phyloP scores from a whole-genome alignment of 2,329 filamentous ascomycete species.

The Hypoxylon sp. region DNA sequence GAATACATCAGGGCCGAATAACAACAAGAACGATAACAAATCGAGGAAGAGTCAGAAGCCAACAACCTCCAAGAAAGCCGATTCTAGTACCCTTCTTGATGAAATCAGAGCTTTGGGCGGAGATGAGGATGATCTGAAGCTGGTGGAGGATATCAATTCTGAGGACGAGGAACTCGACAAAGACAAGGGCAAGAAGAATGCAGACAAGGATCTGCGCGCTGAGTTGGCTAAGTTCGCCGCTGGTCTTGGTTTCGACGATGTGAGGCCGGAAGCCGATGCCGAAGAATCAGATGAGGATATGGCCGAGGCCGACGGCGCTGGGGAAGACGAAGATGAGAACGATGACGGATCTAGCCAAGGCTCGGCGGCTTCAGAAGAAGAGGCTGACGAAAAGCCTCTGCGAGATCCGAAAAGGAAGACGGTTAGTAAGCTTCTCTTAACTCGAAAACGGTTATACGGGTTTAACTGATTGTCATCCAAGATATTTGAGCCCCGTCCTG shows the following conservation, averaged over 20 bases:
- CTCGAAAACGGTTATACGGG: slow-evolving; percentile 3
- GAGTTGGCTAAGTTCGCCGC: slow-evolving; percentile 69
- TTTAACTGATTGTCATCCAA: slow-evolving; percentile 51
- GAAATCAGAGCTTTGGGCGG: slow-evolving; percentile 77
- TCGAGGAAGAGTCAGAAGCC: slow-evolving; percentile 21
- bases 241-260: slow-evolving; percentile 64
- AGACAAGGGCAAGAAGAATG: slow-evolving; percentile 53
- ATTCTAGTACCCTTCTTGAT: slow-evolving; percentile 64
- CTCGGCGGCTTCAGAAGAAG: slow-evolving; percentile 45
- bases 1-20: slow-evolving; percentile 37
- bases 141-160: slow-evolving; percentile 70
- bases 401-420: slow-evolving; percentile 56
- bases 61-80: slow-evolving; percentile 45
- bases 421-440: slow-evolving; percentile 60
- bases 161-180: slow-evolving; percentile 62
- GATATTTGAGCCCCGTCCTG: slow-evolving; percentile 71
- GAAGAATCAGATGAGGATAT: slow-evolving; percentile 58
- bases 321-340: slow-evolving; percentile 58
- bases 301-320: slow-evolving; percentile 49
- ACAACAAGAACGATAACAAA: slow-evolving; percentile 26
- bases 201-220: slow-evolving; percentile 64
- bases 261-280: slow-evolving; percentile 58
- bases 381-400: slow-evolving; percentile 49
- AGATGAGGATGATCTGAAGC: slow-evolving; percentile 74
- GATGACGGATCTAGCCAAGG: slow-evolving; percentile 57